Base-by-base conservation (phyloP, 2,329 filamentous ascomycete species). In the Cryphonectria naterciae region DNA sequence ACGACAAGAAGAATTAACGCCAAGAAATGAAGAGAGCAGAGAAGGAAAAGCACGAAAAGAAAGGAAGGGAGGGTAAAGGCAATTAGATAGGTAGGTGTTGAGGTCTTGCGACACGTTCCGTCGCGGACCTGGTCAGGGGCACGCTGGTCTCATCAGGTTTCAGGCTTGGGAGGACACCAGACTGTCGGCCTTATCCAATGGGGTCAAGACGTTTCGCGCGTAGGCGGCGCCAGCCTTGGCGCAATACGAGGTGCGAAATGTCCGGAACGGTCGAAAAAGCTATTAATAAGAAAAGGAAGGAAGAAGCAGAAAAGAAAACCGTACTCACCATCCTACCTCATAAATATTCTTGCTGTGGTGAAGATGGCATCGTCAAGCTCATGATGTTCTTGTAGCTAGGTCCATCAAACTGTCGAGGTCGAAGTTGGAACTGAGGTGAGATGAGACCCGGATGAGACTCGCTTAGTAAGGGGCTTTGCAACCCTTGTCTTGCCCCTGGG, bases 141-240 rank as follows among this genome's bases (percentile, higher is more conserved):
- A 10, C 43, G 63, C 65, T 63, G 67, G 70, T 69, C 37, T 67
- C 37, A 41, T 32, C 63, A 60, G 68, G 70, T 72, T 72, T 72
- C 70, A 72, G 70, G 65, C 70, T 70, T 60, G 60, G 32, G 64
- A 41, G 62, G 69, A 37, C 65, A 69, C 67, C 41, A 70, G 62
- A 69, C 67, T 22, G 5, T 39, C 37, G 68, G 58, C 70, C 70
- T 72, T 72, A 70, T 72, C 70, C 70, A 70, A 72, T 72, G 62
- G 49, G 52, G 46, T 43, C 8, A 35, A 35, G n/a, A 39, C 7
- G 61, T 17, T 25, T 62, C 19, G 22, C 15, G 32, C 64, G 15
- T 15, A 28, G n/a, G 6, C 43, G 63, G 43, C 58, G 58, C 58
- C 8, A 61, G 22, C 22, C 56, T 61, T 25, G 22, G 58, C 58